phyloP scores from a whole-genome alignment of 202 grass and related monocot species.

The Brachypodium distachyon region DNA sequence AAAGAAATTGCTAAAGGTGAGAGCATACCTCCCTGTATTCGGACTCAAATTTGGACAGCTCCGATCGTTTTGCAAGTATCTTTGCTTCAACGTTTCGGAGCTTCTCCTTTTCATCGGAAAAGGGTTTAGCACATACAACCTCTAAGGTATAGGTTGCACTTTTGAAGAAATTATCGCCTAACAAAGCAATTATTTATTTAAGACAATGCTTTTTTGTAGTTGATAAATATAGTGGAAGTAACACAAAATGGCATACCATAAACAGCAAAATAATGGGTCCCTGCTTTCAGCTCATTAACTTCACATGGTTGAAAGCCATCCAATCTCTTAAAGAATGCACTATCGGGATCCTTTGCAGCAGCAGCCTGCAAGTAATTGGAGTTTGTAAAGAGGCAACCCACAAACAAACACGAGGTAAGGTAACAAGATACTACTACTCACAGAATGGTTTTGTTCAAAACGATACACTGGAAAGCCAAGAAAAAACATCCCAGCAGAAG shows the following conservation, averaged over 20 bases:
- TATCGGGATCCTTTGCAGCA: constrained; percentile 71
- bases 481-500: constrained; percentile 96
- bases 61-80: constrained; percentile 73
- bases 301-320: constrained; percentile 98
- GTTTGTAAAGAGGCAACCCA: constrained; percentile 14
- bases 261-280: constrained; percentile 85
- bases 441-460: constrained; percentile 71
- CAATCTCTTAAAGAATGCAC: constrained; percentile 96
- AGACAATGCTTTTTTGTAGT: not conserved
- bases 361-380: constrained; percentile 39
- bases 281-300: constrained; percentile 94
- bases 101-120: constrained; percentile 68
- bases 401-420: constrained; percentile 1
- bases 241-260: constrained; percentile 56
- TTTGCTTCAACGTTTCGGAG: constrained; percentile 68
- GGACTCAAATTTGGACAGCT: constrained; percentile 89
- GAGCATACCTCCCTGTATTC: constrained; percentile 79
- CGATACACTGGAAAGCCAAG: constrained; percentile 93
- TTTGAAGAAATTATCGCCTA: constrained; percentile 99
- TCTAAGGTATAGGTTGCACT: constrained; percentile 88
- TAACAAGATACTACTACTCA: constrained; percentile 24
- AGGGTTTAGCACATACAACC: constrained; percentile 74
- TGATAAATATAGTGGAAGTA: constrained; percentile 8
- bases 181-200: constrained; percentile 5
- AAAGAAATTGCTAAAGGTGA: not conserved